phyloP scores from a whole-genome alignment of 805 yeast species.

The Hanseniaspora lachancei region DNA sequence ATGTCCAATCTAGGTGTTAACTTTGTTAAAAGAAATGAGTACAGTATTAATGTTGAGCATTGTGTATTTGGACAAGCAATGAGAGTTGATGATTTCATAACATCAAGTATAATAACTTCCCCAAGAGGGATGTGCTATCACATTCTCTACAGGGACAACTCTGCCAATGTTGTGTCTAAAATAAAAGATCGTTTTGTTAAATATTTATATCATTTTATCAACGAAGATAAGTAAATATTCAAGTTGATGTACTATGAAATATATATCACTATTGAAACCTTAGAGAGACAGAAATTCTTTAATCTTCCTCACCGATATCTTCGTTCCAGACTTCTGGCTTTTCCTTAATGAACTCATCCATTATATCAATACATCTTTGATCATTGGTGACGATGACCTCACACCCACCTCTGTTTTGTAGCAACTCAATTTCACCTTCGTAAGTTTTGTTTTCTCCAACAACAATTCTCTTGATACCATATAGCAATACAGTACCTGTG shows the following conservation, averaged over 20 bases:
- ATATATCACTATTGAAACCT: not conserved
- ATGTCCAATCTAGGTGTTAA: constrained; percentile 5
- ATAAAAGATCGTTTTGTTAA: not conserved
- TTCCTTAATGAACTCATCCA: constrained; percentile 66
- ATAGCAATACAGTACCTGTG: constrained; percentile 80
- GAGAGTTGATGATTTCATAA: constrained; percentile 6
- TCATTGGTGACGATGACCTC: constrained; percentile 53
- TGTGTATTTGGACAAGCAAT: constrained; percentile 4
- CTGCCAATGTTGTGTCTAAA: not conserved
- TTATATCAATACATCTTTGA: constrained; percentile 50
- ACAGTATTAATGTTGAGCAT: not conserved
- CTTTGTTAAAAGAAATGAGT: not conserved
- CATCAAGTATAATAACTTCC: not conserved
- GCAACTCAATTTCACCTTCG: constrained; percentile 68
- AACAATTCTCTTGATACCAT: constrained; percentile 77
- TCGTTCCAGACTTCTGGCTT: constrained; percentile 71
- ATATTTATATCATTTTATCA: not conserved
- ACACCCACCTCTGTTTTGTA: constrained; percentile 47
- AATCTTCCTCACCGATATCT: constrained; percentile 47
- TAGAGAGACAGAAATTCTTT: too few species aligned
- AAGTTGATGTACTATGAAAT: not conserved
- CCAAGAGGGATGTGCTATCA: not conserved
- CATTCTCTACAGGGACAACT: not conserved
- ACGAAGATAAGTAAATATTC: not conserved
- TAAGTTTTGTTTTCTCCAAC: constrained; percentile 80